phyloP scores from a whole-genome alignment of 2,329 filamentous ascomycete genomes.

The Colletotrichum sp. region DNA sequence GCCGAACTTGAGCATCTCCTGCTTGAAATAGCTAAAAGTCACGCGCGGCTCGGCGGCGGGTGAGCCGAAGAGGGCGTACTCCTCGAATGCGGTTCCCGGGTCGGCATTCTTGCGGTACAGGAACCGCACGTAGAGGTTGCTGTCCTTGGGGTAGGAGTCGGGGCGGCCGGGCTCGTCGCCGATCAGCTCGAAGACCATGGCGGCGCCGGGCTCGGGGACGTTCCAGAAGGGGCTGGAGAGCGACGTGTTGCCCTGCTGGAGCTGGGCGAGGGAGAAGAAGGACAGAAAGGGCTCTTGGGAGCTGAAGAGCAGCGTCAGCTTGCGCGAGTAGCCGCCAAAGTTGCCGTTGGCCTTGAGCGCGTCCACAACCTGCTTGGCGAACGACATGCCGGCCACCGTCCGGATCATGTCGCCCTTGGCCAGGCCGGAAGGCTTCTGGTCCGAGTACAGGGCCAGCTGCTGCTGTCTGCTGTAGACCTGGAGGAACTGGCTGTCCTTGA shows the following conservation, averaged over 20 bases:
- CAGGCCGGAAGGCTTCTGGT: conserved; percentile 62
- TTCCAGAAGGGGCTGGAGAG: conserved; percentile 39
- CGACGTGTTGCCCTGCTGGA: conserved; percentile 56
- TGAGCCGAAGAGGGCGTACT: conserved; percentile 46
- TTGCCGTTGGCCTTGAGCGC: conserved; percentile 48
- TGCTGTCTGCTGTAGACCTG: conserved; percentile 69
- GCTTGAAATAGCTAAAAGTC: conserved; percentile 42
- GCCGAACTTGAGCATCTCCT: conserved; percentile 39
- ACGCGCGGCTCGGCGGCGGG: conserved; percentile 36
- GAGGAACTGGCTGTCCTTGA: conserved; percentile 53
- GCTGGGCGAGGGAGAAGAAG: conserved; percentile 55
- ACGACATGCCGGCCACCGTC: conserved; percentile 57
- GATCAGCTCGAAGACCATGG: conserved; percentile 75
- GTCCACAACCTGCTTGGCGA: conserved; percentile 49
- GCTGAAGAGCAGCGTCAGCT: conserved; percentile 59
- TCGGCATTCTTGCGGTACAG: conserved; percentile 57
- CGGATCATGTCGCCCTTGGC: conserved; percentile 45
- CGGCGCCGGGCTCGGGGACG: conserved; percentile 72
- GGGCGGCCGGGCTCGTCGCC: conserved; percentile 28
- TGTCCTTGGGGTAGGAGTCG: conserved; percentile 30
- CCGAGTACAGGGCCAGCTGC: conserved; percentile 61
- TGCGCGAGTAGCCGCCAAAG: conserved; percentile 41
- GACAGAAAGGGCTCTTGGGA: conserved; percentile 59
- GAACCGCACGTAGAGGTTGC: conserved; percentile 59
- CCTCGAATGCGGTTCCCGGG: conserved; percentile 33